Conservation (phyloP, 2,329 filamentous ascomycete species). For the Aspergillus pseudotamarii region DNA sequence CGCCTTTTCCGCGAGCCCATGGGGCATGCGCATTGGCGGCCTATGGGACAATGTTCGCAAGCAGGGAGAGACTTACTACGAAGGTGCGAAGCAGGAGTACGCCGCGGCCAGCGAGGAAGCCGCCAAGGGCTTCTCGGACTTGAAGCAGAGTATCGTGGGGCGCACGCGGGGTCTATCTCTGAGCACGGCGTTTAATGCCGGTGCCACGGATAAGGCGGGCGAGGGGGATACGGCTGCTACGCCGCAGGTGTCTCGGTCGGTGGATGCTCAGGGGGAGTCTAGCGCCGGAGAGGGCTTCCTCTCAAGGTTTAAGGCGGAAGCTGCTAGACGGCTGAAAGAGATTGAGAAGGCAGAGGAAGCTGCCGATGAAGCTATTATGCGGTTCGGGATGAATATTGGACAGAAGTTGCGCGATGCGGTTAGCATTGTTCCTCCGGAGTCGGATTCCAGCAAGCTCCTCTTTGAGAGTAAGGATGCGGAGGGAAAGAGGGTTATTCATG, state of each 20-base stretch:
- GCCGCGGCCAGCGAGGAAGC: constrained; percentile 79
- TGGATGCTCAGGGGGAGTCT: constrained; percentile 23
- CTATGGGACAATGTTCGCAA: constrained; percentile 92
- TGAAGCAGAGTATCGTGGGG: constrained; percentile 68
- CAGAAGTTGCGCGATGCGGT: constrained; percentile 91
- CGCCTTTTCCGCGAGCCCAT: constrained; percentile 86
- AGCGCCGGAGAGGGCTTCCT: constrained; percentile 65
- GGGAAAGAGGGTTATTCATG: constrained; percentile 92
- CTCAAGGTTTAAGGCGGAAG: constrained; percentile 73
- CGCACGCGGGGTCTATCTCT: constrained; percentile 76
- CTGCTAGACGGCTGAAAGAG: constrained; percentile 81
- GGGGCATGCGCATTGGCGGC: constrained; percentile 85
- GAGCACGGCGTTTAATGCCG: constrained; percentile 40
- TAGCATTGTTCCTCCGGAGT: constrained; percentile 74
- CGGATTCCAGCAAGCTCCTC: constrained; percentile 65
- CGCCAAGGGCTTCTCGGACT: constrained; percentile 73
- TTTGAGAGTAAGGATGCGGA: constrained; percentile 92
- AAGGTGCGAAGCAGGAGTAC: constrained; percentile 81
- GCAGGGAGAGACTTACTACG: constrained; percentile 87
- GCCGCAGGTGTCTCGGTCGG: constrained; percentile 14
- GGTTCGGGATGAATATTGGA: constrained; percentile 85
- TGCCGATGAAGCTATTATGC: constrained; percentile 89
- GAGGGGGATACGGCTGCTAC: constrained; percentile 33
- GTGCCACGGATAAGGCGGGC: constrained; percentile 27
- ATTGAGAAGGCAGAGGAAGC: constrained; percentile 92